phyloP scores from a whole-genome alignment of 257 asterid genomes.

The Perilla frutescens region DNA sequence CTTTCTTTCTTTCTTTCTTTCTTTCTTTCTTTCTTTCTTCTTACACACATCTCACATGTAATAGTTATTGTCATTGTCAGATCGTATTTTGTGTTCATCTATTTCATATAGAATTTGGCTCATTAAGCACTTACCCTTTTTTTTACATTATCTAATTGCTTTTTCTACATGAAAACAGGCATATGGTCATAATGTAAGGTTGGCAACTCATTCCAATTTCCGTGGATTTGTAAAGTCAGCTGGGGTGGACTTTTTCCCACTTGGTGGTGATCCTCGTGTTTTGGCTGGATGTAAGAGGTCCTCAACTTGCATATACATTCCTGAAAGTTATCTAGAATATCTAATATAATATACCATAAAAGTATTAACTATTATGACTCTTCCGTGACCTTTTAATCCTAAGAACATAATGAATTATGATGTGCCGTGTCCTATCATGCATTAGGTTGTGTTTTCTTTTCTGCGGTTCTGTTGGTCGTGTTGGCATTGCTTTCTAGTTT shows the following conservation, averaged over 20 bases:
- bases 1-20: not conserved
- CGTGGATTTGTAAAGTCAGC: conserved; percentile 83
- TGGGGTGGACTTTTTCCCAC: conserved; percentile 86
- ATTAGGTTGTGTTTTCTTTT: not conserved
- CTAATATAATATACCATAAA: conserved; percentile 9
- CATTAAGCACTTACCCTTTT: conserved; percentile 13
- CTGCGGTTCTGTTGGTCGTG: not conserved
- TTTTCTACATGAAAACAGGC: conserved; percentile 53
- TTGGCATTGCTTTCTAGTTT: conserved; percentile 21
- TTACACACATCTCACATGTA: not conserved
- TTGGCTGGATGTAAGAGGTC: conserved; percentile 98
- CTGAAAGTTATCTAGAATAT: conserved; percentile 10
- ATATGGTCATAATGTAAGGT: conserved; percentile 89
- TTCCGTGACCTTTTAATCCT: conserved; percentile 5
- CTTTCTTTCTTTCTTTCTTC: no score
- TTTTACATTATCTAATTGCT: conserved; percentile 27
- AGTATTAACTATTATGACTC: not conserved
- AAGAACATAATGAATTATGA: not conserved
- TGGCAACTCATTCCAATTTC: conserved; percentile 95
- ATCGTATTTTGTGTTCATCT: not conserved
- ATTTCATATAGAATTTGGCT: not conserved
- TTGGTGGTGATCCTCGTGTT: conserved; percentile 98
- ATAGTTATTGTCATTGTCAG: conserved; percentile 5
- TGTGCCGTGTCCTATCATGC: conserved; percentile 10
- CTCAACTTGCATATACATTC: conserved; percentile 44